phyloP scores from a whole-genome alignment of 371 early-diverging fungal species.

The Mortierella sp. region DNA sequence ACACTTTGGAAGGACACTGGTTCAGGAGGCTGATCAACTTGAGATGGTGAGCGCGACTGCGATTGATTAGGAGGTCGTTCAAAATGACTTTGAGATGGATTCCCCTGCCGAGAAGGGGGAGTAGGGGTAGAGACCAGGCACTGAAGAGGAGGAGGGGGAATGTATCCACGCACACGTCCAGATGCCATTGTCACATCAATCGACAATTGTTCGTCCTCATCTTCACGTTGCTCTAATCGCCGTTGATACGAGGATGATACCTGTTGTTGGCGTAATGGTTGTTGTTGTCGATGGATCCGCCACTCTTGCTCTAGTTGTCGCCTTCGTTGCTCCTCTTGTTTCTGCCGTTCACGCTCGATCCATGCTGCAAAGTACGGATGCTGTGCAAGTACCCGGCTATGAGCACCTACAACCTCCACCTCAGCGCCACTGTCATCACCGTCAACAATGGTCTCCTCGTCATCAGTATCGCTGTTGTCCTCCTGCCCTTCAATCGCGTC shows the following conservation, averaged over 20 bases:
- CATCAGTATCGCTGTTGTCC: neutral
- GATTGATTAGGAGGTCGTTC: no score
- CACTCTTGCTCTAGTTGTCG: slow-evolving; percentile 21
- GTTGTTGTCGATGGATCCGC: slow-evolving; percentile 15
- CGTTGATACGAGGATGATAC: neutral
- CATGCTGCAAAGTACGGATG: slow-evolving; percentile 13
- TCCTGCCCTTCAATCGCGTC: no score
- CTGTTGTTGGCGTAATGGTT: neutral
- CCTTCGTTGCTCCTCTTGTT: slow-evolving; percentile 10
- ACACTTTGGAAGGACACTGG: neutral
- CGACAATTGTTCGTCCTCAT: neutral
- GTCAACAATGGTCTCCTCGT: neutral
- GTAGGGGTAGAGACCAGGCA: no score
- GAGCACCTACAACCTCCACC: slow-evolving; percentile 17
- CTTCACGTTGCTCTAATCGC: neutral
- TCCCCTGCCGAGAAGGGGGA: no score
- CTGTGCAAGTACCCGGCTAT: slow-evolving; percentile 7
- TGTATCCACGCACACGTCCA: neutral
- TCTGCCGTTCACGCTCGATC: slow-evolving; percentile 22
- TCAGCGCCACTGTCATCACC: neutral
- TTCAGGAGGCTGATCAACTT: no score
- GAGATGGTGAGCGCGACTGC: no score
- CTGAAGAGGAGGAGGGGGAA: neutral
- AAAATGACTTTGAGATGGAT: neutral
- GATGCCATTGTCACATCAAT: neutral